Conservation (phyloP, 202 grass and related monocot species). For the Setaria viridis region DNA sequence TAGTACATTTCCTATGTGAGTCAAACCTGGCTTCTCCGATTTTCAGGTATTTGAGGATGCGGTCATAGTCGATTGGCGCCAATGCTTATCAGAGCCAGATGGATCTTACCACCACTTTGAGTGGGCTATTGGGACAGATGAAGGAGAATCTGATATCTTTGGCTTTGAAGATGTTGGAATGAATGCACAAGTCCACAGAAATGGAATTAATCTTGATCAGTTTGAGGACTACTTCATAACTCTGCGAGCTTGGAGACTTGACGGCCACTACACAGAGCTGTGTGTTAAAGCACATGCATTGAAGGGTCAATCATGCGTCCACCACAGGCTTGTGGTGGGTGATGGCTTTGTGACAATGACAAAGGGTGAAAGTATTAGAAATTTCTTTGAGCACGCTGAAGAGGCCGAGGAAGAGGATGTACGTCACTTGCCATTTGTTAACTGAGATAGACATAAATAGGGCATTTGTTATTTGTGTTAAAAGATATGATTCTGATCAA, state of each 20-base stretch:
- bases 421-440: slow-evolving; percentile 53
- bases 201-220: slow-evolving; percentile 78
- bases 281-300: slow-evolving; percentile 94
- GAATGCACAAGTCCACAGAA: slow-evolving; percentile 69
- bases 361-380: slow-evolving; percentile 84
- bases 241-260: slow-evolving; percentile 81
- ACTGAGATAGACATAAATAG: slow-evolving; percentile 44
- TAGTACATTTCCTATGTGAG: slow-evolving; percentile 41
- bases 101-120: slow-evolving; percentile 92
- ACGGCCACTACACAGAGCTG: slow-evolving; percentile 66
- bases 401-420: slow-evolving; percentile 99
- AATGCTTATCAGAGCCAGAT: slow-evolving; percentile 63
- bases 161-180: slow-evolving; percentile 90
- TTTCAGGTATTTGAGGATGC: slow-evolving; percentile 90
- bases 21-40: slow-evolving; percentile 26
- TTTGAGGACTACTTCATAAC: slow-evolving; percentile 77
- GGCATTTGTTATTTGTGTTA: slow-evolving; percentile 32
- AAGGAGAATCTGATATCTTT: slow-evolving; percentile 87
- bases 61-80: slow-evolving; percentile 69
- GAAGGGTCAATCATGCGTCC: slow-evolving; percentile 90
- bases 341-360: slow-evolving; percentile 90
- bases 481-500: slow-evolving; percentile 40
- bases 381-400: slow-evolving; percentile 97
- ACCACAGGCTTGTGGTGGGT: slow-evolving; percentile 82
- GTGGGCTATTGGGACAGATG: slow-evolving; percentile 91